Conservation (phyloP, 2,329 filamentous ascomycete genomes). For the Cytospora paraplurivora region DNA sequence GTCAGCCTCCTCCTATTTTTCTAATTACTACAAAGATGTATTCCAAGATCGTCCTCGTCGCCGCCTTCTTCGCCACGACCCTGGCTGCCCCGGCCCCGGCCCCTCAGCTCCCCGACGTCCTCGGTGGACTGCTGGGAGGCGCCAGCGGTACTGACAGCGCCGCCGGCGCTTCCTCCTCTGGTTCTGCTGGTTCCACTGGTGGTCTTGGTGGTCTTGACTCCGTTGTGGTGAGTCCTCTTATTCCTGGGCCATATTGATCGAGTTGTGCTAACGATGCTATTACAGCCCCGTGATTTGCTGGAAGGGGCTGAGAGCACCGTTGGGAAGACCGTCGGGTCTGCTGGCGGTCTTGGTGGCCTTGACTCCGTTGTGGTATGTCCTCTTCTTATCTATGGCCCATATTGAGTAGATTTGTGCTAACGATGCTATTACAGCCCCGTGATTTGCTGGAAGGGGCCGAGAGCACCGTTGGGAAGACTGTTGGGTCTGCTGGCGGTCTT, state of each 20-base stretch:
- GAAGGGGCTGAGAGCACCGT: too few relatives aligned
- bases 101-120: slow-evolving; percentile 15
- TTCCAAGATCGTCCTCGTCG: slow-evolving; percentile 22
- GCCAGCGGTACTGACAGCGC: neutral
- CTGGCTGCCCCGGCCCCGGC: slow-evolving; percentile 11
- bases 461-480: neutral
- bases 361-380: slow-evolving; percentile 8
- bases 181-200: neutral
- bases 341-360: neutral
- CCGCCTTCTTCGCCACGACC: slow-evolving; percentile 19
- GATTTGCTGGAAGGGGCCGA: neutral
- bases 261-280: neutral
- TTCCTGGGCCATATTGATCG: too few relatives aligned
- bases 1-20: neutral
- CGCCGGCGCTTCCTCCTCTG: neutral
- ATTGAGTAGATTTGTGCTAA: neutral
- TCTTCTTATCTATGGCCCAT: neutral
- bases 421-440: too few relatives aligned
- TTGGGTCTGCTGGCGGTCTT: neutral
- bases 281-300: too few relatives aligned
- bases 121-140: slow-evolving; percentile 6
- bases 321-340: neutral
- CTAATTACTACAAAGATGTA: slow-evolving; percentile 19
- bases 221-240: slow-evolving; percentile 6
- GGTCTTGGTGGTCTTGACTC: neutral